A percentile compares a stretch with the other conserved stretches of the same genome.
Evolutionary conservation across 2,329 filamentous ascomycete genomes (phyloP).

Genomic region (Thelonectria rubi): DNA sequence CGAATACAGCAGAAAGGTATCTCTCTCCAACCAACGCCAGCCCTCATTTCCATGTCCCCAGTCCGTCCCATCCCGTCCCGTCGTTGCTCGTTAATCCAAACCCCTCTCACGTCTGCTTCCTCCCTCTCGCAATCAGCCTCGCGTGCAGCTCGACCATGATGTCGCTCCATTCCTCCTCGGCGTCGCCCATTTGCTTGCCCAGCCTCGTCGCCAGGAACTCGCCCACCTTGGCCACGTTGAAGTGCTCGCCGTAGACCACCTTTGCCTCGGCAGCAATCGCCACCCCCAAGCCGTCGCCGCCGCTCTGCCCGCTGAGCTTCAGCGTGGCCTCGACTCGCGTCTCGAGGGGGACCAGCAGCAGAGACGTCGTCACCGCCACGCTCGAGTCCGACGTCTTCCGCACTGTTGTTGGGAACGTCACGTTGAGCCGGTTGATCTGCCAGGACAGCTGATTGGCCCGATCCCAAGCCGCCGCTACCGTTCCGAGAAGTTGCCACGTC

Average conservation of each 20-base stretch:
- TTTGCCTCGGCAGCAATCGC: conserved; percentile 62
- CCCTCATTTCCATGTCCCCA: conserved; percentile 23
- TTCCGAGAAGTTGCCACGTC: conserved; percentile 64
- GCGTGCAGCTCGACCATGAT: conserved; percentile 64
- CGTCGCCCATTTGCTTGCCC: conserved; percentile 52
- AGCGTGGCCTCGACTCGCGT: conserved; percentile 75
- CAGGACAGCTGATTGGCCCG: conserved; percentile 67
- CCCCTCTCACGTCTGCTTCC: conserved; percentile 50
- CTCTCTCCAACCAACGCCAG: conserved; percentile 37
- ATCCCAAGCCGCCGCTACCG: conserved; percentile 73
- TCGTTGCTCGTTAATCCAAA: conserved; percentile 45
- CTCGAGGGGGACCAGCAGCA: conserved; percentile 71
- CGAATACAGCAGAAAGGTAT: conserved; percentile 1
- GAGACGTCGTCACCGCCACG: conserved; percentile 66
- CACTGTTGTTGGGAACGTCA: conserved; percentile 72
- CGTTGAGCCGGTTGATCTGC: conserved; percentile 68
- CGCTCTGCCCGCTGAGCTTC: conserved; percentile 59
- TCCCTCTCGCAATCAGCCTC: conserved; percentile 64
- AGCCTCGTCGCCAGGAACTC: conserved; percentile 70
- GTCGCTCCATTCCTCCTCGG: conserved; percentile 61
- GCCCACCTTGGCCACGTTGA: conserved; percentile 78
- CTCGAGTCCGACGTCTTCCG: conserved; percentile 70
- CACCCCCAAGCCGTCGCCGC: conserved; percentile 63
- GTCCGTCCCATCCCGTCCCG: conserved; percentile 42
- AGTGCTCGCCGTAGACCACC: conserved; percentile 80